A percentile compares a stretch with the other conserved stretches of the same genome.
Conservation (phyloP, 805 yeast species). For the Kurtzmaniella fragi region DNA sequence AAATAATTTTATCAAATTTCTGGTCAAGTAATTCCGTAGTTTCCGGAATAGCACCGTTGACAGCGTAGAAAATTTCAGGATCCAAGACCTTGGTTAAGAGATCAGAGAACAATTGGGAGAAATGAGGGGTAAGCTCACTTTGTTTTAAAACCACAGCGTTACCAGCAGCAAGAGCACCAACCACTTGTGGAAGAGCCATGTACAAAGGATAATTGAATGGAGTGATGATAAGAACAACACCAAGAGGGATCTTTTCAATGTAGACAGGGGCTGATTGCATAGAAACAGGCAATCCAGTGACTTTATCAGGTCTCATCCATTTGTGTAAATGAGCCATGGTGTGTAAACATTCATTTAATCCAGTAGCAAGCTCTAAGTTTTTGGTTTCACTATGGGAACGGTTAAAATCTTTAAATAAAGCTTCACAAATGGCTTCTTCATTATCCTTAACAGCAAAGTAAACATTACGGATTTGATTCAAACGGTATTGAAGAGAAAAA, state of each 20-base stretch:
- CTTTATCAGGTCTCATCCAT: constrained; percentile 54
- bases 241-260: constrained; percentile 42
- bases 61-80: constrained; percentile 51
- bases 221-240: constrained; percentile 66
- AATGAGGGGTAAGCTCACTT: constrained; percentile 64
- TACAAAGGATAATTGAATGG: constrained; percentile 81
- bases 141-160: constrained; percentile 76
- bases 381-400: constrained; percentile 60
- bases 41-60: constrained; percentile 70
- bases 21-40: constrained; percentile 54
- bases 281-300: constrained; percentile 31
- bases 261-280: constrained; percentile 25
- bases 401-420: constrained; percentile 63
- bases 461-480: constrained; percentile 60
- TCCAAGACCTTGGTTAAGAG: constrained; percentile 51
- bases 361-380: constrained; percentile 49
- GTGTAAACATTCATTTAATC: constrained; percentile 51
- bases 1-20: constrained; percentile 76
- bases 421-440: constrained; percentile 47
- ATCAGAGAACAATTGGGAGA: constrained; percentile 51
- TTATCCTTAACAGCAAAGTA: constrained; percentile 61
- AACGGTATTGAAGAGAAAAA: constrained; percentile 49
- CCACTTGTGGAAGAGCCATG: constrained; percentile 59
- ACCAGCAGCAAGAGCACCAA: constrained; percentile 83
- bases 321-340: constrained; percentile 54